Evolutionary conservation across 192 early-diverging fungal species (phyloP).

Genomic region (Backusella australiensis): DNA sequence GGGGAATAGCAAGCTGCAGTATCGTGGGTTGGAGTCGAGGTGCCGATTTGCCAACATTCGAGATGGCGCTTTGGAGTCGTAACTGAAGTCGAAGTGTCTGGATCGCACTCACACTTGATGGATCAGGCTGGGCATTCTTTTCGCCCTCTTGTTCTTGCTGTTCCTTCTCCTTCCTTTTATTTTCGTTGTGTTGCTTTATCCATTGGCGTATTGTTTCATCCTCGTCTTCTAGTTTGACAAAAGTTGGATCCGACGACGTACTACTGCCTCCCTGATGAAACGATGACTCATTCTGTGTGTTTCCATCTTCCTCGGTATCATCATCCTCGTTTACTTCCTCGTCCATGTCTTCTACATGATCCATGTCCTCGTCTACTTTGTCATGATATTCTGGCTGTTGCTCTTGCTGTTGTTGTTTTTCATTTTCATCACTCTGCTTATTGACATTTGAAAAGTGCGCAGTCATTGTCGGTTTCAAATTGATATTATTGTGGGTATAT

Average conservation of each 20-base stretch:
- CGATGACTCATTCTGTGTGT: not conserved
- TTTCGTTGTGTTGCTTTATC: slow-evolving; percentile 11
- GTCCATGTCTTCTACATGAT: not conserved
- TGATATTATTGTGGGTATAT: slow-evolving; percentile 26
- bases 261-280: not conserved
- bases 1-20: slow-evolving; percentile 35
- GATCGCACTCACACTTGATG: slow-evolving; percentile 24
- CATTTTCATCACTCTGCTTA: not conserved
- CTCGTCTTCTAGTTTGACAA: slow-evolving; percentile 3
- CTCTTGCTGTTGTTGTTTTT: not conserved
- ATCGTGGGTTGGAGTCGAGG: slow-evolving; percentile 31
- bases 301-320: not conserved
- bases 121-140: not conserved
- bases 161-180: not conserved
- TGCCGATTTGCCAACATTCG: slow-evolving; percentile 17
- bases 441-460: slow-evolving; percentile 19
- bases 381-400: too few species aligned
- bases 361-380: not conserved
- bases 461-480: slow-evolving; percentile 31
- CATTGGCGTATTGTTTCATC: not conserved
- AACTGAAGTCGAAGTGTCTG: slow-evolving; percentile 35
- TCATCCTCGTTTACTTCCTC: not conserved
- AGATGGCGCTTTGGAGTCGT: slow-evolving; percentile 24
- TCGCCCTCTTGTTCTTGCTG: not conserved
- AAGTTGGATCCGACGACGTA: not conserved